Conservation (phyloP, 805 yeast species). For the Ogataea paradorogensis region DNA sequence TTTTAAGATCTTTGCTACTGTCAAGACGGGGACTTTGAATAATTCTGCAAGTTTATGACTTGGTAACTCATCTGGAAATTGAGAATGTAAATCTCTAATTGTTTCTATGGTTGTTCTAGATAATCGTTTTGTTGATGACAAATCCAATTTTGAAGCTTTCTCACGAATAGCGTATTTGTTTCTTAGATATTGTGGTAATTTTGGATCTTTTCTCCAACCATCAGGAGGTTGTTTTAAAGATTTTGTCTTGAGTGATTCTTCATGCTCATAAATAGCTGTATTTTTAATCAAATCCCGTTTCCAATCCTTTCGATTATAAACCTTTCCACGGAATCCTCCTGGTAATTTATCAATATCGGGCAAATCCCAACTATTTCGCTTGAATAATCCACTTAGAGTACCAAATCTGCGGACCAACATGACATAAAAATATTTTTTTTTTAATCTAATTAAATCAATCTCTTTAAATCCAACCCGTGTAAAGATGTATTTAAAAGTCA, state of each 20-base stretch:
- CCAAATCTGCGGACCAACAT: conserved; percentile 5
- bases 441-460: not conserved
- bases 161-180: conserved; percentile 61
- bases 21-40: conserved; percentile 76
- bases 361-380: conserved; percentile 33
- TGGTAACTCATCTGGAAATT: conserved; percentile 56
- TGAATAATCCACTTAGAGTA: conserved; percentile 1
- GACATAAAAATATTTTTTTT: not conserved
- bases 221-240: conserved; percentile 38
- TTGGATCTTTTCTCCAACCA: conserved; percentile 41
- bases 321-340: conserved; percentile 35
- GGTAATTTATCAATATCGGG: conserved; percentile 34
- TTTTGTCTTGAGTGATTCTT: conserved; percentile 14
- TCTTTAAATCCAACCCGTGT: conserved; percentile 4
- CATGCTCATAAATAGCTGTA: conserved; percentile 18
- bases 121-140: conserved; percentile 68
- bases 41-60: conserved; percentile 57
- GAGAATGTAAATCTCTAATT: conserved; percentile 52
- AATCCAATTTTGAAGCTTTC: conserved; percentile 53
- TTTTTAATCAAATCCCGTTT: conserved; percentile 21
- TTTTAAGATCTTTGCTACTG: conserved; percentile 72
- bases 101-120: conserved; percentile 69
- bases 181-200: conserved; percentile 66
- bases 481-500: not conserved
- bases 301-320: conserved; percentile 32